Percentiles rank a stretch among this genome's conserved stretches.
phyloP scores from a whole-genome alignment of 2,329 filamentous ascomycete species.

The Aspergillus intermedius region DNA sequence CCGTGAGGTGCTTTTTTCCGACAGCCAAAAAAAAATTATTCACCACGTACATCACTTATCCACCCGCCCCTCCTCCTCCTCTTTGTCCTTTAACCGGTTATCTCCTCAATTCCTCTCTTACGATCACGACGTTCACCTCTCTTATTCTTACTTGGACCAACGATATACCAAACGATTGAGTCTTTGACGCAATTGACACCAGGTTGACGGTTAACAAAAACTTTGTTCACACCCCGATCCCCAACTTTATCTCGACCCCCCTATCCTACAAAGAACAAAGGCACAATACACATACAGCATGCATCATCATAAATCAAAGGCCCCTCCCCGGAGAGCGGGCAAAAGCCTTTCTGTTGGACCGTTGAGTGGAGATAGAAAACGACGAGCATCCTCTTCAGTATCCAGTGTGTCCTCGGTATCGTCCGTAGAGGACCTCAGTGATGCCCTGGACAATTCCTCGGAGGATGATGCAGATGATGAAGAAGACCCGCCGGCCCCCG shows the following conservation, averaged over 20 bases:
- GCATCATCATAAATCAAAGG: slow-evolving; percentile 15
- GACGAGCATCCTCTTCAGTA: slow-evolving; percentile 29
- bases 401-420: slow-evolving; percentile 34
- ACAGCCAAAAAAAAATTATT: slow-evolving; percentile 5
- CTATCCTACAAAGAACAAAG: neutral
- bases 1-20: slow-evolving; percentile 30
- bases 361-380: slow-evolving; percentile 23
- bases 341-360: slow-evolving; percentile 17
- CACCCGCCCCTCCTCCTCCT: slow-evolving; percentile 7
- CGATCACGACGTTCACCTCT: neutral
- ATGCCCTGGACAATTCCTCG: slow-evolving; percentile 33
- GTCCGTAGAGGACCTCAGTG: slow-evolving; percentile 29
- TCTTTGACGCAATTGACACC: slow-evolving; percentile 16
- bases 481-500: slow-evolving; percentile 38
- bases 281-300: slow-evolving; percentile 5
- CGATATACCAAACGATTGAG: neutral
- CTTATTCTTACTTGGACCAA: neutral
- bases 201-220: slow-evolving; percentile 16
- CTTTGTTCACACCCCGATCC: slow-evolving; percentile 5
- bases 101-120: slow-evolving; percentile 3
- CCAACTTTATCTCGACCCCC: slow-evolving; percentile 2
- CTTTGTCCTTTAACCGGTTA: slow-evolving; percentile 4
- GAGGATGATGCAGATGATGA: slow-evolving; percentile 40
- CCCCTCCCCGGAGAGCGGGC: slow-evolving; percentile 19
- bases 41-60: slow-evolving; percentile 7